Percentiles rank a stretch among this genome's conserved stretches.
Evolutionary conservation across 257 asterid genomes (phyloP).

Genomic region (Penstemon newberryi): DNA sequence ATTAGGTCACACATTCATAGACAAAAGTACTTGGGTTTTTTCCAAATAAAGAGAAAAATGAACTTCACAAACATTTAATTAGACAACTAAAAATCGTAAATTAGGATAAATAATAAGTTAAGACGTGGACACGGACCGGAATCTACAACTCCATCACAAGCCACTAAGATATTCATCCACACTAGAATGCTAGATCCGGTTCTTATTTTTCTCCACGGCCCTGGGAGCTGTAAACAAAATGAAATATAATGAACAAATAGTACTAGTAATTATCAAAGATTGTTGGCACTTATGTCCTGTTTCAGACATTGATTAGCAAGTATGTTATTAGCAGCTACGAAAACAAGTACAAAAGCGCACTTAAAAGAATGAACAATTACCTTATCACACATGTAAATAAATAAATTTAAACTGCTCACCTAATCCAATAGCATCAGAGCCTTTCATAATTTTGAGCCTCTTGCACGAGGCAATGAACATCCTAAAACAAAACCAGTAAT

Average conservation of each 20-base stretch:
- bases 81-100: slow-evolving; percentile 19
- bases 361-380: too few relatives aligned
- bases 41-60: background rate
- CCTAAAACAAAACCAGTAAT: slow-evolving; percentile 34
- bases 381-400: too few relatives aligned
- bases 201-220: slow-evolving; percentile 51
- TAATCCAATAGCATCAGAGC: slow-evolving; percentile 71
- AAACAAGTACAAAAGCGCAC: too few relatives aligned
- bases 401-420: slow-evolving; percentile 33
- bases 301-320: too few relatives aligned
- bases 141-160: background rate
- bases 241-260: background rate
- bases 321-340: too few relatives aligned
- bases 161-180: slow-evolving; percentile 8
- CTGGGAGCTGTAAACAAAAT: slow-evolving; percentile 51
- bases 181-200: slow-evolving; percentile 30
- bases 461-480: slow-evolving; percentile 73
- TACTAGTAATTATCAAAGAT: too few relatives aligned
- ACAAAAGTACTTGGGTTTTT: slow-evolving; percentile 12
- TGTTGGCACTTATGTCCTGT: too few relatives aligned
- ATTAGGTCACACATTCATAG: slow-evolving; percentile 22
- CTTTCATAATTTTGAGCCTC: slow-evolving; percentile 70
- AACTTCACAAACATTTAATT: slow-evolving; percentile 25
- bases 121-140: slow-evolving; percentile 16
- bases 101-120: slow-evolving; percentile 14